A percentile compares a stretch with the other conserved stretches of the same genome.
These are phyloP conservation scores for Saccharomycopsis synnaedendra DNA, from an alignment of 805 yeast genomes.

Conservation along the genomic window DNA sequence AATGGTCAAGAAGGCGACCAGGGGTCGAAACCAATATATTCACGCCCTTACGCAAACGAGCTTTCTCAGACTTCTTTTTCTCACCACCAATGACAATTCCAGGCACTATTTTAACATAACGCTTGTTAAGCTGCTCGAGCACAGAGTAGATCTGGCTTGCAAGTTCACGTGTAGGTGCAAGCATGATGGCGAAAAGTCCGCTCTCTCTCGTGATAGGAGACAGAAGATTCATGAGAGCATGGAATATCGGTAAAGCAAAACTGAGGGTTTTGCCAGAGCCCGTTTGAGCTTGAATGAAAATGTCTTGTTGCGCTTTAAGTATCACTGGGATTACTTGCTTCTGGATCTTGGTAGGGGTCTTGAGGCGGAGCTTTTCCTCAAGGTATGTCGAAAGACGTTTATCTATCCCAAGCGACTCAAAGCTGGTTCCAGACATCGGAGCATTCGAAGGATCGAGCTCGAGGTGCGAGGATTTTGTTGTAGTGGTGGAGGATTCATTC, in stretches of 20 bases:
- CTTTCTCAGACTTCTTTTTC: conserved; percentile 93
- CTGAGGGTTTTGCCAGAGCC: conserved; percentile 97
- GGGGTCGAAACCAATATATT: conserved; percentile 96
- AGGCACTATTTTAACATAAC: conserved; percentile 85
- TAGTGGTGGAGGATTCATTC: conserved; percentile 28
- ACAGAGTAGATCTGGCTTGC: conserved; percentile 85
- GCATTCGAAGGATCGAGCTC: conserved; percentile 66
- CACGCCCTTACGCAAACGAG: conserved; percentile 89
- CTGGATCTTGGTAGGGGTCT: conserved; percentile 81
- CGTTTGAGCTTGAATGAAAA: conserved; percentile 92
- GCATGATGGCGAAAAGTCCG: conserved; percentile 80
- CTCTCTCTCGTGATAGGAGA: conserved; percentile 41
- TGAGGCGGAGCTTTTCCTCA: conserved; percentile 36
- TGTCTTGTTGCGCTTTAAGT: conserved; percentile 38
- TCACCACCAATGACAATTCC: conserved; percentile 98
- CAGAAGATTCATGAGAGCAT: conserved; percentile 50
- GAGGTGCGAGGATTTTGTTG: conserved; percentile 17
- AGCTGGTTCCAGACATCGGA: conserved; percentile 53
- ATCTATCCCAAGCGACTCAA: conserved; percentile 60
- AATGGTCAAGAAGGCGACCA: conserved; percentile 90
- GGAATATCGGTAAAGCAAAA: conserved; percentile 72
- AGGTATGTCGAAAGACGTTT: conserved; percentile 42
- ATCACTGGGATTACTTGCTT: conserved; percentile 63
- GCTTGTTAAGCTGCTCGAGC: conserved; percentile 55
- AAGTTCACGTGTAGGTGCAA: conserved; percentile 92